Conservation (phyloP, 768 basidiomycete species). For the Mycena vitilis region DNA sequence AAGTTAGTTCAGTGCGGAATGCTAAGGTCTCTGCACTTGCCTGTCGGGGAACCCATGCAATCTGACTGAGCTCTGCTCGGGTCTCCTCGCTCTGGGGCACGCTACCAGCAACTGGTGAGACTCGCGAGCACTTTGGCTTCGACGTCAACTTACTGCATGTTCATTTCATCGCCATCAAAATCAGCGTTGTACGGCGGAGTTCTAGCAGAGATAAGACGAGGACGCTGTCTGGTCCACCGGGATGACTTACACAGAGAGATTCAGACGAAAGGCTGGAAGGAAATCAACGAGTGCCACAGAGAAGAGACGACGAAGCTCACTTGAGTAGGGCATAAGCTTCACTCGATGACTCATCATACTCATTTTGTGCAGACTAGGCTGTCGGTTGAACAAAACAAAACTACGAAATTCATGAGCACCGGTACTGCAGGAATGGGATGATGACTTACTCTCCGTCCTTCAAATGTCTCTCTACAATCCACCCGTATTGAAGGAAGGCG, state of each 20-base stretch:
- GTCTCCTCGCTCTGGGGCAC: slow-evolving; percentile 99
- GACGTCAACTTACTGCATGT: slow-evolving; percentile 90
- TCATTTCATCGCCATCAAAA: slow-evolving; percentile 99
- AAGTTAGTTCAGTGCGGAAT: slow-evolving; percentile 8
- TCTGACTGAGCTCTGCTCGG: slow-evolving; percentile 96
- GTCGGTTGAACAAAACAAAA: slow-evolving; percentile 96
- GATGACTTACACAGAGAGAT: slow-evolving; percentile 88
- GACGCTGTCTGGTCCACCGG: slow-evolving; percentile 27
- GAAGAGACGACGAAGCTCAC: slow-evolving; percentile 59
- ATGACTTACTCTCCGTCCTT: slow-evolving; percentile 97
- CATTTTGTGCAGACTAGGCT: slow-evolving; percentile 99
- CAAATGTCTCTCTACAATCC: slow-evolving; percentile 97
- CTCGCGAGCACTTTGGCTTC: neutral
- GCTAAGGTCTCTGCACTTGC: slow-evolving; percentile 49
- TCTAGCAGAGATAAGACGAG: slow-evolving; percentile 54
- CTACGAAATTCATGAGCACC: slow-evolving; percentile 49
- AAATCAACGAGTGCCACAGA: slow-evolving; percentile 16
- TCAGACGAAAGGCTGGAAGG: slow-evolving; percentile 90
- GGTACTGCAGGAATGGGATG: slow-evolving; percentile 11
- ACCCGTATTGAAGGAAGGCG: slow-evolving; percentile 95
- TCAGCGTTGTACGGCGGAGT: slow-evolving; percentile 99
- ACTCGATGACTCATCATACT: slow-evolving; percentile 99
- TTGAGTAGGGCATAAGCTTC: slow-evolving; percentile 97
- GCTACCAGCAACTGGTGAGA: slow-evolving; percentile 53
- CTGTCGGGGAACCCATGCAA: slow-evolving; percentile 98